A percentile compares a stretch with the other conserved stretches of the same genome.
Evolutionary conservation across 257 asterid genomes (phyloP).

Genomic region (Thymus mandschuricus): DNA sequence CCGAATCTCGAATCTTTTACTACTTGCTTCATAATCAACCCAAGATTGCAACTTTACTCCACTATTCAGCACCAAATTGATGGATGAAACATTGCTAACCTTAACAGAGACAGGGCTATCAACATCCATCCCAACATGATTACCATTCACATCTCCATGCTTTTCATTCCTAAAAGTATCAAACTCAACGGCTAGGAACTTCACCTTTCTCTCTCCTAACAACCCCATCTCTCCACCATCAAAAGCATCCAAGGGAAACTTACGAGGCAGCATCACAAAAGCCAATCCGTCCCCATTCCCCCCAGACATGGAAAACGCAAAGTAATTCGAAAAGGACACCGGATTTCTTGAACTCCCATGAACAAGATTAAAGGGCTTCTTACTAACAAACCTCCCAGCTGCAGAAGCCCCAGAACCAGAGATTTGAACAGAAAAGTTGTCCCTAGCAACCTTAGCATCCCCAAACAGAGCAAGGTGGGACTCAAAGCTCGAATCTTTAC

Average conservation of each 20-base stretch:
- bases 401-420: constrained; percentile 59
- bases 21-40: constrained; percentile 85
- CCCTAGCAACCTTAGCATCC: constrained; percentile 62
- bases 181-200: constrained; percentile 77
- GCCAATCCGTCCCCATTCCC: constrained; percentile 75
- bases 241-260: constrained; percentile 49
- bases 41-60: constrained; percentile 78
- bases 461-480: constrained; percentile 68
- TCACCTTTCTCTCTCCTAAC: constrained; percentile 43
- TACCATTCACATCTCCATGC: constrained; percentile 61
- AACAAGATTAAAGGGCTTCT: constrained; percentile 57
- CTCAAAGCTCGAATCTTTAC: constrained; percentile 58
- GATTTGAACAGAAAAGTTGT: constrained; percentile 49
- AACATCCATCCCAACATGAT: constrained; percentile 71
- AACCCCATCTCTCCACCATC: constrained; percentile 71
- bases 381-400: constrained; percentile 63
- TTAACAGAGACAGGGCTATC: constrained; percentile 64
- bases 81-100: constrained; percentile 61
- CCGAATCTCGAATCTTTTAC: constrained; percentile 71
- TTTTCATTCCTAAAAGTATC: constrained; percentile 55
- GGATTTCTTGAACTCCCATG: constrained; percentile 44
- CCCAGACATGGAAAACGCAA: constrained; percentile 69
- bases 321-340: constrained; percentile 64
- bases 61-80: constrained; percentile 53
- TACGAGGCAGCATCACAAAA: constrained; percentile 66